Conservation (phyloP, 805 yeast species). For the Metschnikowia lachancei region DNA sequence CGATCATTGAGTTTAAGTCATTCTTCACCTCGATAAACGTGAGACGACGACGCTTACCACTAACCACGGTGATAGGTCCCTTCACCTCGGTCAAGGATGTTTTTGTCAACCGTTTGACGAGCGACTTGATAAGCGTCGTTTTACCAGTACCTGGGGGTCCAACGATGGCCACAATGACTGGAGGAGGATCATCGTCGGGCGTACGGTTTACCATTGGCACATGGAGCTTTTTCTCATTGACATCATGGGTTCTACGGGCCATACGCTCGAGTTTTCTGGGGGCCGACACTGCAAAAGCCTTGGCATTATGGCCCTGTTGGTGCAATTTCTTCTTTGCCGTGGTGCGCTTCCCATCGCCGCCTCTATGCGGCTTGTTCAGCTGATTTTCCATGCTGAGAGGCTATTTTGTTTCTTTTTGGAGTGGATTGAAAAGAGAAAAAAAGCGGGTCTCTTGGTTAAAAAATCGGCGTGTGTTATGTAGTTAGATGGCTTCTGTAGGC, state of each 20-base stretch:
- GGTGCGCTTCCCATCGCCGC: slow-evolving; percentile 40
- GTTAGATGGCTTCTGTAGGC: too few species aligned
- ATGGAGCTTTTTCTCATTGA: slow-evolving; percentile 79
- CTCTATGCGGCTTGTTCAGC: slow-evolving; percentile 80
- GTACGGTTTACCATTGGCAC: slow-evolving; percentile 98
- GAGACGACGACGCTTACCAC: slow-evolving; percentile 88
- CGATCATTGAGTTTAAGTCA: slow-evolving; percentile 93
- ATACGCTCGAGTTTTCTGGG: slow-evolving; percentile 83
- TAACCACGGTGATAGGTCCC: slow-evolving; percentile 95
- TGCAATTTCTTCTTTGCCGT: slow-evolving; percentile 85
- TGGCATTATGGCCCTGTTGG: slow-evolving; percentile 63
- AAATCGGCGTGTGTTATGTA: too few species aligned
- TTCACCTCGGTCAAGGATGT: slow-evolving; percentile 80
- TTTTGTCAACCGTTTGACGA: slow-evolving; percentile 84
- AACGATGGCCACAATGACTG: slow-evolving; percentile 91
- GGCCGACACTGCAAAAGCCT: slow-evolving; percentile 46
- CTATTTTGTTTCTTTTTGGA: not conserved
- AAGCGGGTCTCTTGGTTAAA: not conserved
- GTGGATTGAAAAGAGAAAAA: not conserved
- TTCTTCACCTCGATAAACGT: slow-evolving; percentile 92
- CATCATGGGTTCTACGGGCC: slow-evolving; percentile 83
- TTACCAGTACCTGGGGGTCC: slow-evolving; percentile 99
- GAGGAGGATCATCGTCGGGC: slow-evolving; percentile 97
- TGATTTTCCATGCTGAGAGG: slow-evolving; percentile 35
- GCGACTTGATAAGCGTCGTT: slow-evolving; percentile 84